Percentiles rank a stretch among this genome's conserved stretches.
Evolutionary conservation across 192 early-diverging fungal genomes (phyloP).

Genomic region (Coemansia asiatica): DNA sequence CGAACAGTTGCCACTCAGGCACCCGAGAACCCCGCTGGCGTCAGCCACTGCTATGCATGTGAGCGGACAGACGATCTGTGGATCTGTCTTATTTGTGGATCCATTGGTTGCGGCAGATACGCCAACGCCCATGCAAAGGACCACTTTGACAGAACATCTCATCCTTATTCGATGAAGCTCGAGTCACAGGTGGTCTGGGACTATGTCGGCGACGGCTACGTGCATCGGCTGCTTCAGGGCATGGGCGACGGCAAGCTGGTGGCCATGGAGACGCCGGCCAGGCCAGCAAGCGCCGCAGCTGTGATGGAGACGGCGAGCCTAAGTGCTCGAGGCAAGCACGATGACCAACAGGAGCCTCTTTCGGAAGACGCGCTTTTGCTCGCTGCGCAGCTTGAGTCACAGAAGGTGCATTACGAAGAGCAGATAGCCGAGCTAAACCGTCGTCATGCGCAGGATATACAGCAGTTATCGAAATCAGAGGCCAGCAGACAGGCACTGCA

Average conservation of each 20-base stretch:
- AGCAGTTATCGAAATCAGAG: conserved; percentile 62
- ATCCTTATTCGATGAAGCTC: conserved; percentile 89
- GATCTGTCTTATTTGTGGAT: conserved; percentile 96
- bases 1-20: conserved; percentile 14
- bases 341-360: conserved; percentile 73
- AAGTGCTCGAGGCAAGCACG: conserved; percentile 50
- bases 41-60: conserved; percentile 74
- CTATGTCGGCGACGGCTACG: conserved; percentile 94
- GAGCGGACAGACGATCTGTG: conserved; percentile 78
- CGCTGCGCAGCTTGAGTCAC: conserved; percentile 83
- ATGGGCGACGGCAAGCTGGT: conserved; percentile 89
- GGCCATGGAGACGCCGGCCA: conserved; percentile 61
- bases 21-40: conserved; percentile 10
- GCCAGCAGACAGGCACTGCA: conserved; percentile 11
- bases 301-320: conserved; percentile 25
- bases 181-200: conserved; percentile 98
- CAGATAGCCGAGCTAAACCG: conserved; percentile 58
- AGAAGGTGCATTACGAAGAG: conserved; percentile 81
- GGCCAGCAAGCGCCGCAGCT: conserved; percentile 12
- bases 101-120: conserved; percentile 95
- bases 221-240: conserved; percentile 93
- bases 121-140: conserved; percentile 82
- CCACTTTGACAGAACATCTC: conserved; percentile 81
- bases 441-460: conserved; percentile 10
- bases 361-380: conserved; percentile 83